Conservation (phyloP, 208 protist genomes). For the Naegleria fowleri region DNA sequence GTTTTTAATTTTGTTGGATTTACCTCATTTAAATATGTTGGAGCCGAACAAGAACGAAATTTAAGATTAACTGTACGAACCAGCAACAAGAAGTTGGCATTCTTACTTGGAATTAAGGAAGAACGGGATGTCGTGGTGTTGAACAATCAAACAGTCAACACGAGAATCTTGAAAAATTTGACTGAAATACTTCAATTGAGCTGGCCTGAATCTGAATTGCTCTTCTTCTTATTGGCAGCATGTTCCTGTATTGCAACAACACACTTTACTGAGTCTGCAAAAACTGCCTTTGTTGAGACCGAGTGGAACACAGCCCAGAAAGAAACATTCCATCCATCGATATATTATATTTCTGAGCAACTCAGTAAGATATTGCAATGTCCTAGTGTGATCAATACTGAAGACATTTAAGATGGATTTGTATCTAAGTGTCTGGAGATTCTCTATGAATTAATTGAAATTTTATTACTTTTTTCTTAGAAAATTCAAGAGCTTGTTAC, state of each 20-base stretch:
- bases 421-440: no score
- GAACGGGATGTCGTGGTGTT: neutral
- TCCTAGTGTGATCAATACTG: neutral
- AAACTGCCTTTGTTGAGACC: neutral
- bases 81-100: neutral
- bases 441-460: no score
- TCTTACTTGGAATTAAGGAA: neutral
- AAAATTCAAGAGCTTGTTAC: no score
- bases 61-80: neutral
- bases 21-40: neutral
- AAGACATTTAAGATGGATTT: neutral
- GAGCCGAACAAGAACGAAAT: neutral
- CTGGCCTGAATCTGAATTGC: neutral
- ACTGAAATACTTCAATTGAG: neutral
- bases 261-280: neutral
- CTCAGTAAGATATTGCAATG: neutral
- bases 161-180: neutral
- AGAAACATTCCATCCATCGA: neutral
- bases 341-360: neutral
- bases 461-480: no score
- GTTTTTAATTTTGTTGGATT: neutral
- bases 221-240: neutral
- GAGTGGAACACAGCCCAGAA: neutral
- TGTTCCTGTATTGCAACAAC: neutral
- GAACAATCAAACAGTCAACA: neutral